These are phyloP conservation scores for Pythium brachiatum DNA, from an alignment of 352 stramenopile species.

Conservation along the genomic window DNA sequence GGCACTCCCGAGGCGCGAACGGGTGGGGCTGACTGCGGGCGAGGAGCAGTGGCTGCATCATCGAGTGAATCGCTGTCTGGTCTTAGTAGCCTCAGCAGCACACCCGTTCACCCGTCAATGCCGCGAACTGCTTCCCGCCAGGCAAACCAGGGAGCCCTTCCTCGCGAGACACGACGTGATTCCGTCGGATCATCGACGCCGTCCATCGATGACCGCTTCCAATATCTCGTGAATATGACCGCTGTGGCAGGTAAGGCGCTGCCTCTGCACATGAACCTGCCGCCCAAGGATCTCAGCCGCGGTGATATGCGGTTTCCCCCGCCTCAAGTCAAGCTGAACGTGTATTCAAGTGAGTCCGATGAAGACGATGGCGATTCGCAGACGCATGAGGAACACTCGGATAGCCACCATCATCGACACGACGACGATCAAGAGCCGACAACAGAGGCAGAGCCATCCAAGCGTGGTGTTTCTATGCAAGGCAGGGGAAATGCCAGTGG, in stretches of 20 bases:
- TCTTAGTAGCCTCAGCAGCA: background rate
- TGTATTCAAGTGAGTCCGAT: conserved; percentile 8
- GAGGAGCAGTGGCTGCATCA: background rate
- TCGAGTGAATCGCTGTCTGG: conserved; percentile 3
- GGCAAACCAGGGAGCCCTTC: background rate
- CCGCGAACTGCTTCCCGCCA: background rate
- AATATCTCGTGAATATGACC: conserved; percentile 52
- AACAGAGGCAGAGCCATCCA: background rate
- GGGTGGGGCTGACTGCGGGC: too few relatives aligned
- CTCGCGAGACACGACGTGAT: conserved; percentile 1
- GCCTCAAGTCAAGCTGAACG: conserved; percentile 5
- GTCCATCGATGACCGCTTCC: conserved; percentile 43
- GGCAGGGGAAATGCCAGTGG: background rate
- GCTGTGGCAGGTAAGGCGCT: conserved; percentile 36
- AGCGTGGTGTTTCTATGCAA: background rate
- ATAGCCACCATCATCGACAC: too few relatives aligned
- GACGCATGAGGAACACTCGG: background rate
- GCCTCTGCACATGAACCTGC: conserved; percentile 44
- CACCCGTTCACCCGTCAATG: background rate
- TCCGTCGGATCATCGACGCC: conserved; percentile 28
- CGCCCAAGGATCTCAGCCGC: conserved; percentile 28
- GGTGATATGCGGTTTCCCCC: conserved; percentile 41
- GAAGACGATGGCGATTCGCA: background rate
- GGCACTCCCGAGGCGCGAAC: background rate
- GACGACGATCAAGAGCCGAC: background rate